Percentiles rank a stretch among this genome's conserved stretches.
phyloP scores from a whole-genome alignment of 83 land plant genomes.

The Diphasiastrum complanatum region DNA sequence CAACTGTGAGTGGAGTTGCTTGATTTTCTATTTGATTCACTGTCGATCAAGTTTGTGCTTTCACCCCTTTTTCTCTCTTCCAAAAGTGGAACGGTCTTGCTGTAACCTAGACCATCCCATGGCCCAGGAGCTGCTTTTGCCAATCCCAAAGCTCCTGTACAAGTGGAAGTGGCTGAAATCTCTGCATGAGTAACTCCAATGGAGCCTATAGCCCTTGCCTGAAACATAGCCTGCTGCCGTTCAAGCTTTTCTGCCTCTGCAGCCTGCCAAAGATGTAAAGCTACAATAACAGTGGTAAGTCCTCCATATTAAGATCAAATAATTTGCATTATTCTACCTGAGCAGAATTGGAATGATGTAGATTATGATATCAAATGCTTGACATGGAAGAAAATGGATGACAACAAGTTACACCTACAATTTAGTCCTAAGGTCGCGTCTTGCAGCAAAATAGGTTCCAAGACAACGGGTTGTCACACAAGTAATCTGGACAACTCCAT shows the following conservation, averaged over 20 bases:
- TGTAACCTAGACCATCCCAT: conserved; percentile 31
- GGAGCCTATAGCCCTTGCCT: neutral
- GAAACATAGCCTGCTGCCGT: conserved; percentile 4
- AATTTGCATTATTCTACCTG: neutral
- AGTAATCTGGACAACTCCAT: no score
- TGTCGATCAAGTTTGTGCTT: neutral
- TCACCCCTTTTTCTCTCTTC: neutral
- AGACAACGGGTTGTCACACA: no score
- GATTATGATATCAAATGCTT: neutral
- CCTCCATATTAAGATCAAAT: neutral
- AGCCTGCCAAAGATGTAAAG: conserved; percentile 20
- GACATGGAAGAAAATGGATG: neutral
- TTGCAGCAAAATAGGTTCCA: no score
- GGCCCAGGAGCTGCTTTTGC: conserved; percentile 7
- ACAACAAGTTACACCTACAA: neutral
- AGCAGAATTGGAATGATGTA: neutral
- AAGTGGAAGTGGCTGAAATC: neutral
- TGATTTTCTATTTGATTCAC: neutral
- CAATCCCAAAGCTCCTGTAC: no score
- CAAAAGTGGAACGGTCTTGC: neutral
- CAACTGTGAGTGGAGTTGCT: neutral
- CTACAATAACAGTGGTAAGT: neutral
- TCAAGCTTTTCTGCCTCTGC: conserved; percentile 26
- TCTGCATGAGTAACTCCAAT: neutral
- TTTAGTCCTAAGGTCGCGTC: neutral